Evolutionary conservation across 179 eudicot species (phyloP).

Genomic region (Dionaea muscipula): DNA sequence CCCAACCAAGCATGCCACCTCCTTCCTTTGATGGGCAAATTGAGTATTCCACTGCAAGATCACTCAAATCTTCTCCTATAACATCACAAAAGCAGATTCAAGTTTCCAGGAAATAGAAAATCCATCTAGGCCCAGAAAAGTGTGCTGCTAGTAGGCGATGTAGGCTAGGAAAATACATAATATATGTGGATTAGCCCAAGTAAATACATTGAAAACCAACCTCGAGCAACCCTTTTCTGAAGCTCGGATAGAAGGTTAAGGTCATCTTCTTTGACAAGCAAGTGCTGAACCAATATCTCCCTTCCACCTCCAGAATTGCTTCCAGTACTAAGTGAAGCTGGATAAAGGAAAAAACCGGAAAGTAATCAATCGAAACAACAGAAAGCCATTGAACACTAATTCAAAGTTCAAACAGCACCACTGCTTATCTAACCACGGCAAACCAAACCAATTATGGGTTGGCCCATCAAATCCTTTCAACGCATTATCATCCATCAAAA

Average conservation of each 20-base stretch:
- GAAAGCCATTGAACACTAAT: too few relatives aligned
- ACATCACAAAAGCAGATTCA: background rate
- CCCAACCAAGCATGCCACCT: conserved; percentile 99
- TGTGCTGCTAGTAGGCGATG: background rate
- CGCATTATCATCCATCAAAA: too few relatives aligned
- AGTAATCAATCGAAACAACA: background rate
- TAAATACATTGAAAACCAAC: conserved; percentile 23
- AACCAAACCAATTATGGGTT: too few relatives aligned
- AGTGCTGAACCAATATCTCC: conserved; percentile 88
- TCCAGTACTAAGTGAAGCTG: conserved; percentile 60
- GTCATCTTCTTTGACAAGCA: conserved; percentile 86
- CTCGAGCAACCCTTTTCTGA: conserved; percentile 61
- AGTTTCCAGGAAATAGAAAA: background rate
- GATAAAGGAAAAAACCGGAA: background rate
- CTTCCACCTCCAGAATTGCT: conserved; percentile 44
- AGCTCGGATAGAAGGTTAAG: conserved; percentile 59
- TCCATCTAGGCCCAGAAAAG: background rate
- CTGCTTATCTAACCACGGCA: too few relatives aligned
- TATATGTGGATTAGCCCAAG: background rate
- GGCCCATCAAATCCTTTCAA: too few relatives aligned
- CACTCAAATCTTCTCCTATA: conserved; percentile 85
- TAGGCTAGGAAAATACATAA: background rate
- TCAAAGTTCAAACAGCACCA: too few relatives aligned
- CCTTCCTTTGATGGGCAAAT: conserved; percentile 82
- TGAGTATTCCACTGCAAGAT: conserved; percentile 77